Evolutionary conservation across 176 grass and related monocot species (phyloP), one percentile per base, ranked within the genome.

Genomic region (Microstegium vimineum): DNA sequence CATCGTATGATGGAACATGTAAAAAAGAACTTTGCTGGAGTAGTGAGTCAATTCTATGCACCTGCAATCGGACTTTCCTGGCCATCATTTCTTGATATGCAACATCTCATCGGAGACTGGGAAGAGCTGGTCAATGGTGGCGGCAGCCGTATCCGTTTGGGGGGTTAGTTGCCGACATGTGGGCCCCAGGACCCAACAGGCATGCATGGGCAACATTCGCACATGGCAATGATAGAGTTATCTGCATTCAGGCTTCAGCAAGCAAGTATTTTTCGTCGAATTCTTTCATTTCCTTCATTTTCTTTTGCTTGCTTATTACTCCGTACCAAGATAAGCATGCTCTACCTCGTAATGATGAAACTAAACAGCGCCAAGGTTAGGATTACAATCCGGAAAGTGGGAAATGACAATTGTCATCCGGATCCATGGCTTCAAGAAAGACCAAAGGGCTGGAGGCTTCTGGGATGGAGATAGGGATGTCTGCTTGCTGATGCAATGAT

Each of bases 341-440:
- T 70, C 3, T 56, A 71, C 34, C 42, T 59, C 26, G 25, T 34
- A 52, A 27, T 68, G 69, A 22, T 17, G 28, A 79, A 62, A 63
- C 10, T 2, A 30, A 30, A 62, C 1, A 76, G 17, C 42, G 66
- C 66, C 66, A 52, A 56, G 47, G 16, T 16, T 9, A 46, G 51
- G 52, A 43, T 66, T 46, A 35, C 2, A 40, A 40, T 69, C 33
- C 4, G 74, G 5, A 3, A 34, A 28, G 30, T 0, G 23, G 4
- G 51, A 6, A 1, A 47, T 17, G 42, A 8, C 5, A 26, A 9
- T 56, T 69, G 1, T 62, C 15, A 42, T 35, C 62, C 54, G 11
- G 8, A 57, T 57, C 54, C 78, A 6, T 65, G 43, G n/a, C 65
- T 90, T 78, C 43, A 82, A 82, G 83, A 86, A 82, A 86, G 83